These are phyloP conservation scores for Arabidopsis arenosa DNA, from an alignment of 345 rosid species.

Conservation along the genomic window DNA sequence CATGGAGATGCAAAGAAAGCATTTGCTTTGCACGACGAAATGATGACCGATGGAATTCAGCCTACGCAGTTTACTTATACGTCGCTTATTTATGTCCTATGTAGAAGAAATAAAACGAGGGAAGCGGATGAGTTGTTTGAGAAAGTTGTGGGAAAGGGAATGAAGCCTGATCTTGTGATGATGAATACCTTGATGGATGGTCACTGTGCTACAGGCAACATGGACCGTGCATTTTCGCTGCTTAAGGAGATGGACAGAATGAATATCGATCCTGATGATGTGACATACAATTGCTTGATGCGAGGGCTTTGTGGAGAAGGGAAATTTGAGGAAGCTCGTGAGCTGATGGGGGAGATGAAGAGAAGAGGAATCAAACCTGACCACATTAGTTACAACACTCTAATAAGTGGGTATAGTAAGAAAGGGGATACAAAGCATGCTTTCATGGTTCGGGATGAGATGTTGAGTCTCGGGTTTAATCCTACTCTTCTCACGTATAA, in stretches of 20 bases:
- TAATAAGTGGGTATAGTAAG: slow-evolving; percentile 87
- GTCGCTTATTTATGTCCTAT: slow-evolving; percentile 72
- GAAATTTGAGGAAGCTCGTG: slow-evolving; percentile 87
- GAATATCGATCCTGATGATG: slow-evolving; percentile 81
- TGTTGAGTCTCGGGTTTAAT: slow-evolving; percentile 81
- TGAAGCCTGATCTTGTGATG: slow-evolving; percentile 72
- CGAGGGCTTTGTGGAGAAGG: slow-evolving; percentile 81
- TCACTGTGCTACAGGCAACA: slow-evolving; percentile 69
- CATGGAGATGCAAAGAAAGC: slow-evolving; percentile 76
- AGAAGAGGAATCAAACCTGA: slow-evolving; percentile 83
- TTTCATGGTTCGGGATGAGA: slow-evolving; percentile 77
- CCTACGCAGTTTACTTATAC: slow-evolving; percentile 78
- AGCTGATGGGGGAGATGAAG: slow-evolving; percentile 81
- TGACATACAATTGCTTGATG: slow-evolving; percentile 89
- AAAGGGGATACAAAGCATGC: slow-evolving; percentile 85
- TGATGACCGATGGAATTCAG: slow-evolving; percentile 65
- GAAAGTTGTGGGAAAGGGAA: slow-evolving; percentile 51
- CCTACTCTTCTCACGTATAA: slow-evolving; percentile 86
- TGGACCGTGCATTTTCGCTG: slow-evolving; percentile 67
- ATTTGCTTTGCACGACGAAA: slow-evolving; percentile 66
- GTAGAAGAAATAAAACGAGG: slow-evolving; percentile 64
- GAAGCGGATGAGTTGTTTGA: slow-evolving; percentile 83
- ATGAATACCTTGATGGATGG: slow-evolving; percentile 82
- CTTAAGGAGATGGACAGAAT: slow-evolving; percentile 74
- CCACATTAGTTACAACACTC: slow-evolving; percentile 79